phyloP scores from a whole-genome alignment of 106 monocot species.

The Platanthera zijinensis region DNA sequence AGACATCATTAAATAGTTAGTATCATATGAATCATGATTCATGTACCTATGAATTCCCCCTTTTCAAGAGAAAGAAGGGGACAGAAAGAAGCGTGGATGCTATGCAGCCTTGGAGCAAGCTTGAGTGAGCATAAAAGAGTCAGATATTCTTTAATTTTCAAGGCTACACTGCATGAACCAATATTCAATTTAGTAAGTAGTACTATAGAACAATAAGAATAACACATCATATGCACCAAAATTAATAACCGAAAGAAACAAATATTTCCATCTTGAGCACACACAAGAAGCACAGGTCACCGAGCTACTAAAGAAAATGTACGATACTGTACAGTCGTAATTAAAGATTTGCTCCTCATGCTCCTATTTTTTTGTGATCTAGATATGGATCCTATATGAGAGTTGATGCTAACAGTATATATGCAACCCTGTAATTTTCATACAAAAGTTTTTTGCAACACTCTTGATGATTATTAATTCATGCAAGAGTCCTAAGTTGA shows the following conservation, averaged over 20 bases:
- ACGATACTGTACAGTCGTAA: constrained; percentile 85
- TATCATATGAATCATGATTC: neutral
- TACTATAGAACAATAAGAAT: neutral
- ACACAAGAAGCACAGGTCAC: constrained; percentile 85
- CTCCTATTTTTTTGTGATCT: constrained; percentile 75
- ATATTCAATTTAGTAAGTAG: neutral
- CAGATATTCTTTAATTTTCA: constrained; percentile 77
- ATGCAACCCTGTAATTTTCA: constrained; percentile 64
- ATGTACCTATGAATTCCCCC: constrained; percentile 88
- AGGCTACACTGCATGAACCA: constrained; percentile 54
- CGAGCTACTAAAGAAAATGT: constrained; percentile 79
- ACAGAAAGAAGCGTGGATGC: constrained; percentile 76
- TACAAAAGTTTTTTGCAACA: constrained; percentile 13
- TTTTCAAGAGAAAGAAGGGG: constrained; percentile 96
- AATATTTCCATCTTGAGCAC: constrained; percentile 81
- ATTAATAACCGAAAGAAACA: constrained; percentile 74
- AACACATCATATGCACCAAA: constrained; percentile 1
- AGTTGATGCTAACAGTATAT: constrained; percentile 71
- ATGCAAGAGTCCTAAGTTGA: constrained; percentile 10
- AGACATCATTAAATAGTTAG: neutral
- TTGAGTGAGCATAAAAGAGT: constrained; percentile 81
- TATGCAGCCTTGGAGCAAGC: constrained; percentile 67
- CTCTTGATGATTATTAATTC: constrained; percentile 13
- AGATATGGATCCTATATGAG: constrained; percentile 79
- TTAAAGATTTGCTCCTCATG: constrained; percentile 53